Evolutionary conservation across 768 basidiomycete species (phyloP), one percentile per base, ranked within the genome.

Genomic region (Pleurotus citrinopileatus): DNA sequence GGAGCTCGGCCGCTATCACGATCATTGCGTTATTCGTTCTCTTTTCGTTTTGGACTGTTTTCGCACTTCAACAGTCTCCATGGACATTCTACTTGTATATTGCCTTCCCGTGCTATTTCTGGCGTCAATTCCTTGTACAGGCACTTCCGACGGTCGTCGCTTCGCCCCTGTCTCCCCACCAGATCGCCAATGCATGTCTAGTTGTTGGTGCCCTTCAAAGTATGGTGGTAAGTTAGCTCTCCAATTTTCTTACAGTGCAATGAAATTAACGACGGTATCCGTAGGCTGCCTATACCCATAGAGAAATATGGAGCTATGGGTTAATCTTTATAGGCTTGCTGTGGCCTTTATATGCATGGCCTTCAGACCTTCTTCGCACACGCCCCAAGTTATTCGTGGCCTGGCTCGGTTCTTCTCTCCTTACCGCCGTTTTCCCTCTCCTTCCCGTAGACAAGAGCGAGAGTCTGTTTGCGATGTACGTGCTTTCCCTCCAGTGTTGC

Each of bases 71-170:
- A 61, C 70, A 66, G 20, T 82, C 84, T 0, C 87, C 90, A 0
- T 80, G 76, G 78, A 82, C 83, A 3, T 89, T 90, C 61, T 92
- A 87, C 62, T 54, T 89, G 37, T 94, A 94, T 61, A 76, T 84
- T 29, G 64, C 77, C 3, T 92, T 92, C 57, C 89, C 91, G 0
- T 76, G 80, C 27, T 91, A 82, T 68, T 93, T 93, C 65, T 91
- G 89, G 89, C 73, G 74, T 27, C 80, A 78, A 51, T 81, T 83
- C 43, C 50, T 75, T 42, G 54, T 65, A 1, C 72, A 73, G 50
- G 61, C 53, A 0, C 36, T 59, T 13, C 60, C 60, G 4, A 44
- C 17, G 25, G 19, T 42, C 61, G 8, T 26, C 68, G 2, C 52
- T 15, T 28, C 43, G 23, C 57, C 54, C 25, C 26, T 53, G 6